Base-by-base conservation (phyloP, 768 basidiomycete genomes). In the Arthromyces matolae region DNA sequence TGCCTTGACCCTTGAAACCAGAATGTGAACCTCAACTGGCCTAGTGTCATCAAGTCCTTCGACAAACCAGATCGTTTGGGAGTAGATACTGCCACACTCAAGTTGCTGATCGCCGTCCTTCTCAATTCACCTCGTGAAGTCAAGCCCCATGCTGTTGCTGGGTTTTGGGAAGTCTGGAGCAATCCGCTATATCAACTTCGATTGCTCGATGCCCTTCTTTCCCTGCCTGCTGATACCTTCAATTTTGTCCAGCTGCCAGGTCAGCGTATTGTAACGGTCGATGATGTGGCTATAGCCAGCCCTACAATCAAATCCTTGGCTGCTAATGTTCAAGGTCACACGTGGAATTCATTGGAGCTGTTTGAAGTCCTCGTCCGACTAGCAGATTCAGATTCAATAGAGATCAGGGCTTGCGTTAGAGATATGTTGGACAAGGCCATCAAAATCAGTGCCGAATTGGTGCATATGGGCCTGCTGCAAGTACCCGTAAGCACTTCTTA, bases 361-460 rank as follows among this genome's bases (percentile, higher is more conserved):
- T 89, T 94, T 56, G 84, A 92, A 64, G 84, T 93, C 23, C 72
- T 97, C 3, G 85, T 95, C n/a, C 78, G 81, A 47, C 73, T 86
- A 43, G 85, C 87, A 2, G 83, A 84, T 50, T 80, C 83, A 3
- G 86, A 91, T 22, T 80, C 75, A 18, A 53, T 64, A 13, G 90
- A 93, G 42, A 81, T 93, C 22, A 79, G 83, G 20, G 77, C 71
- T 48, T 84, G 82, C 54, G 92, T 94, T 22, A 77, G 86, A 36
- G 93, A 96, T 56, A 88, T 96, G 83, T 66, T 98, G 45, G 94
- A 97, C 62, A 90, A 93, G 60, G 95, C 91, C 0, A 82, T 93
- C 42, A 91, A 91, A 69, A 87, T 92, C 56, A 92, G 91, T 45
- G 90, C 95, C 0, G 96, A 99, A 66, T 69, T 98, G 27, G 90